Percentiles rank a stretch among this genome's conserved stretches.
These are phyloP conservation scores for Lodderomyces orthopsilosis DNA, from an alignment of 1,139 yeast species.

Conservation along the genomic window DNA sequence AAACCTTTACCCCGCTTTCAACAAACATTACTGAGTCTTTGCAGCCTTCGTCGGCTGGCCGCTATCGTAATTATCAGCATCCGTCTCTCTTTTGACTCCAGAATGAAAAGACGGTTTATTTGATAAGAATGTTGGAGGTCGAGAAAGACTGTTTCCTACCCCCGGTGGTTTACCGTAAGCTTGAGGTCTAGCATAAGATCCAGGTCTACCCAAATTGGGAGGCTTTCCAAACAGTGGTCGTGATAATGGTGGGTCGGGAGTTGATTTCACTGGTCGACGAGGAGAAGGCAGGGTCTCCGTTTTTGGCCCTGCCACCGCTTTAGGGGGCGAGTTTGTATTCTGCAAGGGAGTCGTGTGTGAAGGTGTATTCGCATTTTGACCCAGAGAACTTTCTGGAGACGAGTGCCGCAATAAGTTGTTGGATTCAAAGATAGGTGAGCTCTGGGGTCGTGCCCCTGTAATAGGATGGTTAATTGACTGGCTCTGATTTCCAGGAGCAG, in stretches of 20 bases:
- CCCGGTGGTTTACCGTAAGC: constrained; percentile 23
- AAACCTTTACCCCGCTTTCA: not conserved
- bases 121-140: constrained; percentile 35
- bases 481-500: not conserved
- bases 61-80: constrained; percentile 9
- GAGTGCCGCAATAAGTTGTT: too few relatives aligned
- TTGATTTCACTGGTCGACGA: constrained; percentile 10
- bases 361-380: not conserved
- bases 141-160: constrained; percentile 17
- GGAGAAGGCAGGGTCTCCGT: constrained; percentile 6
- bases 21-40: not conserved
- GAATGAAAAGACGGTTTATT: constrained; percentile 23
- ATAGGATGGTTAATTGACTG: not conserved
- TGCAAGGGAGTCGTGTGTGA: constrained; percentile 5
- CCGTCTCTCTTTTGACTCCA: constrained; percentile 16
- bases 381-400: not conserved
- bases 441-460: too few relatives aligned
- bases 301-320: not conserved
- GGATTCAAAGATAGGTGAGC: too few relatives aligned
- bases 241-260: constrained; percentile 13
- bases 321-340: not conserved
- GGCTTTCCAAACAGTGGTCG: constrained; percentile 18
- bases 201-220: constrained; percentile 17
- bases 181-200: constrained; percentile 20
- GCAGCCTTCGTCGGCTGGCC: constrained; percentile 11